phyloP scores from a whole-genome alignment of 2,329 filamentous ascomycete species.

The Pestalotiopsis sp. region DNA sequence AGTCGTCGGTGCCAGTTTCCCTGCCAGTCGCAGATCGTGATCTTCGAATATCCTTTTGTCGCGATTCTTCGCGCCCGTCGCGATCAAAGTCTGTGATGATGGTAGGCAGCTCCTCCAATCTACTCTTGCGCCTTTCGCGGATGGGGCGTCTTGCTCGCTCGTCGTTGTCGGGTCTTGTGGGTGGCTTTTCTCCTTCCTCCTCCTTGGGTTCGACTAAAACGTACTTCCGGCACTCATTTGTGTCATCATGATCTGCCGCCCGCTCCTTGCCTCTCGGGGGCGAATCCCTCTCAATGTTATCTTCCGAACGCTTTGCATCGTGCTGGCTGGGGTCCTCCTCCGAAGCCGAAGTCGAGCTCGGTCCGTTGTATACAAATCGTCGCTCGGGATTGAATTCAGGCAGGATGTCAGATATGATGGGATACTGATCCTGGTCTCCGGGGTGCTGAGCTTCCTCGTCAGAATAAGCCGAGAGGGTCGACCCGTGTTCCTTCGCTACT shows the following conservation, averaged over 20 bases:
- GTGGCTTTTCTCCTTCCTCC: slow-evolving; percentile 26
- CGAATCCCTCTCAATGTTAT: slow-evolving; percentile 15
- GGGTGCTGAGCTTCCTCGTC: slow-evolving; percentile 62
- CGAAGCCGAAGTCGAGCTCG: slow-evolving; percentile 35
- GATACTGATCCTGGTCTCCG: slow-evolving; percentile 70
- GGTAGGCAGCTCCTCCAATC: slow-evolving; percentile 29
- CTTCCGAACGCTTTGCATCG: slow-evolving; percentile 4
- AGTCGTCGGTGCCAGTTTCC: slow-evolving; percentile 34
- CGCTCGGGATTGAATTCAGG: slow-evolving; percentile 63
- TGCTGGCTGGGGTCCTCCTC: slow-evolving; percentile 23
- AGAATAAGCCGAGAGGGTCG: slow-evolving; percentile 30
- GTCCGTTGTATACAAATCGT: slow-evolving; percentile 63
- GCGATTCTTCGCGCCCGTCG: slow-evolving; percentile 13
- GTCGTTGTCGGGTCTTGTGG: slow-evolving; percentile 19
- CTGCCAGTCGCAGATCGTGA: slow-evolving; percentile 27
- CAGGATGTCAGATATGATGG: slow-evolving; percentile 65
- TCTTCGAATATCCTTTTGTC: slow-evolving; percentile 23
- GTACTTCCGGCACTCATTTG: slow-evolving; percentile 46
- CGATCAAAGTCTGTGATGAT: slow-evolving; percentile 29
- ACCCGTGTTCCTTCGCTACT: slow-evolving; percentile 61
- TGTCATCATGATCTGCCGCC: slow-evolving; percentile 33
- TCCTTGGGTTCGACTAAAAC: slow-evolving; percentile 30
- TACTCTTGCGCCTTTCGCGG: slow-evolving; percentile 27
- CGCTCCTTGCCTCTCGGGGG: slow-evolving; percentile 22
- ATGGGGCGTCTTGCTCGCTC: slow-evolving; percentile 19